Conservation (phyloP, 352 stramenopile species). For the Phytopythium aichiense region DNA sequence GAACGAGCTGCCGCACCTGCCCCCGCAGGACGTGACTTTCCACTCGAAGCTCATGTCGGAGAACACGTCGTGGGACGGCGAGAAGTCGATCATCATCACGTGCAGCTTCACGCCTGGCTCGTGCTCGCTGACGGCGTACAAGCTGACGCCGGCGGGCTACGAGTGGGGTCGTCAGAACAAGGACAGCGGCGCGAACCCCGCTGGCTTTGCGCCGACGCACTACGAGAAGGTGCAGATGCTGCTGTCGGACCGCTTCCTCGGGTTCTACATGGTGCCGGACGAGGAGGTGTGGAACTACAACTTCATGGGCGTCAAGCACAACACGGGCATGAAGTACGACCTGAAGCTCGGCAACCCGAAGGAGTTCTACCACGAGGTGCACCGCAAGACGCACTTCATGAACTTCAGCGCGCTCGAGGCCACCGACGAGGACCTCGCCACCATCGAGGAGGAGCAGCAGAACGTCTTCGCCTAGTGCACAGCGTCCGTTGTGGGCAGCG, state of each 20-base stretch:
- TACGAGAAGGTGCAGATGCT: slow-evolving; percentile 99
- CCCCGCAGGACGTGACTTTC: slow-evolving; percentile 94
- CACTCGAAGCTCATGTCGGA: slow-evolving; percentile 97
- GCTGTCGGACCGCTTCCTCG: slow-evolving; percentile 98
- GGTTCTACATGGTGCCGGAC: slow-evolving; percentile 99
- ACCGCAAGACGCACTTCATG: slow-evolving; percentile 99
- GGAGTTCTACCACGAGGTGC: slow-evolving; percentile 98
- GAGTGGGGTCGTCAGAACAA: slow-evolving; percentile 99
- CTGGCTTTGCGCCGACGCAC: slow-evolving; percentile 95
- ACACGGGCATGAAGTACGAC: slow-evolving; percentile 96
- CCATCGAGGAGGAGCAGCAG: slow-evolving; percentile 91
- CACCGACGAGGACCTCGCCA: slow-evolving; percentile 81
- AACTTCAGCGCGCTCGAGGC: slow-evolving; percentile 98
- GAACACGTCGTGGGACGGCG: slow-evolving; percentile 95
- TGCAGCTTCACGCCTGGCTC: slow-evolving; percentile 99
- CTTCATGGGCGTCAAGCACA: slow-evolving; percentile 99
- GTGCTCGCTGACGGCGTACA: slow-evolving; percentile 99
- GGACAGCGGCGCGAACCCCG: slow-evolving; percentile 92
- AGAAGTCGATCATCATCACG: slow-evolving; percentile 98
- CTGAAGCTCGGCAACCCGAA: slow-evolving; percentile 98
- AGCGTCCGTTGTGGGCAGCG: no score
- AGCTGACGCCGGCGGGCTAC: slow-evolving; percentile 94
- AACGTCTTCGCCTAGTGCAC: slow-evolving; percentile 65
- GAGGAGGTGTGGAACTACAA: slow-evolving; percentile 99
- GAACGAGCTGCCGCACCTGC: slow-evolving; percentile 96